Percentiles rank a stretch among this genome's conserved stretches.
Evolutionary conservation across 257 asterid genomes (phyloP).

Genomic region (Lantana camara): DNA sequence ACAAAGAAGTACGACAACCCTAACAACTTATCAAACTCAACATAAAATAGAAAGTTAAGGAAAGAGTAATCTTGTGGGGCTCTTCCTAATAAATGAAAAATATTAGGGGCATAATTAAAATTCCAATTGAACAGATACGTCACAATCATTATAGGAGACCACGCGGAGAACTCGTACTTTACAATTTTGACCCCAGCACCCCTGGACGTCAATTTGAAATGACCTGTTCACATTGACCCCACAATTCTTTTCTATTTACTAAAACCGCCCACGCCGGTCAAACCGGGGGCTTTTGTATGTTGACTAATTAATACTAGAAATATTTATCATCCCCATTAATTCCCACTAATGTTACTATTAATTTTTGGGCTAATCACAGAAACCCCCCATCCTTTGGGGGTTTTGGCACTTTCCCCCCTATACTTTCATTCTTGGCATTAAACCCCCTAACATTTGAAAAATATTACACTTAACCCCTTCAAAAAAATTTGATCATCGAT

Average conservation of each 20-base stretch:
- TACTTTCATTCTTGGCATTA: too few relatives aligned
- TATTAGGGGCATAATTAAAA: constrained; percentile 24
- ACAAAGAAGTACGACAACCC: neutral
- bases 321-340: constrained; percentile 12
- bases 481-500: too few relatives aligned
- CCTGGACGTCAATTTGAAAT: constrained; percentile 28
- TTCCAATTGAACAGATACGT: constrained; percentile 20
- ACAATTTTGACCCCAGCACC: constrained; percentile 43
- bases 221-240: constrained; percentile 43
- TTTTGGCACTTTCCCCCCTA: too few relatives aligned
- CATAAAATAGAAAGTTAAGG: neutral
- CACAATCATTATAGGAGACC: constrained; percentile 61
- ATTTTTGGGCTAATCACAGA: too few relatives aligned
- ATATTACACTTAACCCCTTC: too few relatives aligned
- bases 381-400: too few relatives aligned
- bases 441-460: too few relatives aligned
- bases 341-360: constrained; percentile 25
- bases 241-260: constrained; percentile 5
- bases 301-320: constrained; percentile 23
- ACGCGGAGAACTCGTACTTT: constrained; percentile 50
- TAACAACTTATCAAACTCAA: neutral
- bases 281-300: constrained; percentile 32
- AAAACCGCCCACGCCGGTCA: constrained; percentile 37
- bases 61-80: neutral
- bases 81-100: constrained; percentile 10